A percentile compares a stretch with the other conserved stretches of the same genome.
phyloP scores from a whole-genome alignment of 768 basidiomycete genomes.

The Trametes villosa region DNA sequence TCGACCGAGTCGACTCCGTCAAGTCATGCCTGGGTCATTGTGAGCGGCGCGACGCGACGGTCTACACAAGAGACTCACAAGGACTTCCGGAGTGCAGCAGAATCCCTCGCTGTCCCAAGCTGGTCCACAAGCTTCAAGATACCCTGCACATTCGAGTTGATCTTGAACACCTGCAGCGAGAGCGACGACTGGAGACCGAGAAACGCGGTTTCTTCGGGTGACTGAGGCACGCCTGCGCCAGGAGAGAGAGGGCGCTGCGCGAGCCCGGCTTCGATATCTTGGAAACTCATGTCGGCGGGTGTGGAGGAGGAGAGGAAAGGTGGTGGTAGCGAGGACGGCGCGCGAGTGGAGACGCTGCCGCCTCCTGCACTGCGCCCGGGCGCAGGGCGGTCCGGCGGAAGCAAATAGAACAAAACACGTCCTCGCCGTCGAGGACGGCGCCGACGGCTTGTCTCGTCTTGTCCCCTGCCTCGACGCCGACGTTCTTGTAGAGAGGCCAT shows the following conservation, averaged over 20 bases:
- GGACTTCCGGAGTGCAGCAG: conserved; percentile 75
- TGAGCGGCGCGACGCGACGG: conserved; percentile 5
- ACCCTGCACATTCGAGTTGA: conserved; percentile 96
- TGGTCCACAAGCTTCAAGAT: conserved; percentile 97
- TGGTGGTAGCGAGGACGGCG: conserved; percentile 15
- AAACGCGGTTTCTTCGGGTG: conserved; percentile 75
- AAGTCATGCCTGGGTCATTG: conserved; percentile 74
- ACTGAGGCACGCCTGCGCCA: conserved; percentile 37
- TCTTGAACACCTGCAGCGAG: conserved; percentile 96
- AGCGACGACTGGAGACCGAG: conserved; percentile 75
- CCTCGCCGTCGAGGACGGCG: neutral
- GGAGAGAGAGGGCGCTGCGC: conserved; percentile 36
- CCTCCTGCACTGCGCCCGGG: conserved; percentile 4
- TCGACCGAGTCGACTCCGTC: conserved; percentile 90
- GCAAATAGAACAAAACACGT: neutral
- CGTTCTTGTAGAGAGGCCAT: too few species aligned
- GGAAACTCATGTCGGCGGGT: conserved; percentile 50
- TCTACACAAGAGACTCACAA: conserved; percentile 59
- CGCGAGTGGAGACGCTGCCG: conserved; percentile 4
- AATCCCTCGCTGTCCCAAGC: conserved; percentile 85
- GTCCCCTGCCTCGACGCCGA: too few species aligned
- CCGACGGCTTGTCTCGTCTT: neutral
- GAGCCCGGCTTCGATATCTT: conserved; percentile 53
- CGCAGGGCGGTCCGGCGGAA: neutral
- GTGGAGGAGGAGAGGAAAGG: neutral